Evolutionary conservation across 2,329 filamentous ascomycete species (phyloP).

Genomic region (Metarhizium robertsii): DNA sequence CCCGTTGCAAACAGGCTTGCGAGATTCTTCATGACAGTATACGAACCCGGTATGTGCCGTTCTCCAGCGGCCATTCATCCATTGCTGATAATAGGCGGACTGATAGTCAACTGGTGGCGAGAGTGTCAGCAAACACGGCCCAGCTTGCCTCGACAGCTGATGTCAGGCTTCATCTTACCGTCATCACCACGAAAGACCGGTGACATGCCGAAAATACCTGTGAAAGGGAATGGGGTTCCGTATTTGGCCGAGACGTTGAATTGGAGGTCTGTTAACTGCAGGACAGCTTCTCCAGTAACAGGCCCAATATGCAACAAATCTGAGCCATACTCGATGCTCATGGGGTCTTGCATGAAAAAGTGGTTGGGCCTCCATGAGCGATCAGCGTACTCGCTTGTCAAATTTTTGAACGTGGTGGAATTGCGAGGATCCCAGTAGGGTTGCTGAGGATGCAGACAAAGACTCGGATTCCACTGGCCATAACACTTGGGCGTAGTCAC

Average conservation of each 20-base stretch:
- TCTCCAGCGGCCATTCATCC: constrained; percentile 9
- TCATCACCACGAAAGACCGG: constrained; percentile 9
- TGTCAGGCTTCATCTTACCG: constrained; percentile 2
- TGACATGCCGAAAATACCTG: constrained; percentile 9
- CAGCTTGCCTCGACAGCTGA: neutral
- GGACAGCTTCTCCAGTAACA: constrained; percentile 3
- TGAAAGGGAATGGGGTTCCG: constrained; percentile 7
- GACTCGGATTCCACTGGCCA: constrained; percentile 4
- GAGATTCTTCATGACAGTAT: constrained; percentile 9
- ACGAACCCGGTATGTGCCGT: constrained; percentile 8
- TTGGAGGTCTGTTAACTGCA: constrained; percentile 8
- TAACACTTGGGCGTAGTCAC: constrained; percentile 10
- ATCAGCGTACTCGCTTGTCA: constrained; percentile 5
- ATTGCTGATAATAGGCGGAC: constrained; percentile 12
- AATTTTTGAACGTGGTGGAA: constrained; percentile 7
- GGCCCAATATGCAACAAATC: constrained; percentile 9
- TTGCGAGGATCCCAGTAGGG: constrained; percentile 8
- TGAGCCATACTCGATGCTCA: constrained; percentile 9
- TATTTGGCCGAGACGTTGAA: constrained; percentile 5
- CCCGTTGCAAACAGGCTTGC: constrained; percentile 9
- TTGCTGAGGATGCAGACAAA: constrained; percentile 8
- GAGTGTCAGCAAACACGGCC: neutral
- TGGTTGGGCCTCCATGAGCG: constrained; percentile 12
- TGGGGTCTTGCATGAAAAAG: constrained; percentile 11
- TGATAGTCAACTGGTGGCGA: constrained; percentile 2